A percentile compares a stretch with the other conserved stretches of the same genome.
Evolutionary conservation across 495 filamentous ascomycete species (phyloP).

Genomic region (Annulohypoxylon stygium): DNA sequence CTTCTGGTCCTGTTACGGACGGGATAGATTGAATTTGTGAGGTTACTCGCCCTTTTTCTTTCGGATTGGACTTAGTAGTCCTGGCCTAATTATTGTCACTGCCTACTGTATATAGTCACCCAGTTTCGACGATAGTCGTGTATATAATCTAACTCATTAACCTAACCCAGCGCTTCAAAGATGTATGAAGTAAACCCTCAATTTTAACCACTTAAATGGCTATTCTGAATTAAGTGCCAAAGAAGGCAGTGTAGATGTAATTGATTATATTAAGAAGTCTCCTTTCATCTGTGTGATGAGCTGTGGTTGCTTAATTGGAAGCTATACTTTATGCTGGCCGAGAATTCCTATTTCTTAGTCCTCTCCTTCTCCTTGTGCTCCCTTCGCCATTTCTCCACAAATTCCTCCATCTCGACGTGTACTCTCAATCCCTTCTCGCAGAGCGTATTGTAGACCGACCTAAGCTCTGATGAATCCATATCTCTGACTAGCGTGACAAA

Average conservation of each 20-base stretch:
- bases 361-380: slow-evolving; percentile 37
- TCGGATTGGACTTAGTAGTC: slow-evolving; percentile 13
- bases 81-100: slow-evolving; percentile 2
- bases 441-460: slow-evolving; percentile 61
- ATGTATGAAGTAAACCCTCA: neutral
- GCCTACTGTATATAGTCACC: slow-evolving; percentile 35
- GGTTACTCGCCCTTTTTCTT: neutral
- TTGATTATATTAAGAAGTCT: no score
- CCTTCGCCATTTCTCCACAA: slow-evolving; percentile 50
- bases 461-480: slow-evolving; percentile 63
- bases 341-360: slow-evolving; percentile 6
- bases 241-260: no score
- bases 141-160: slow-evolving; percentile 10
- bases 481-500: slow-evolving; percentile 57
- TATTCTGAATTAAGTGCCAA: no score
- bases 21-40: slow-evolving; percentile 1
- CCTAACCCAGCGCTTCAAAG: neutral
- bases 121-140: slow-evolving; percentile 8
- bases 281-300: no score
- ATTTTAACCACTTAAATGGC: no score
- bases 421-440: slow-evolving; percentile 58
- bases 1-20: slow-evolving; percentile 22
- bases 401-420: slow-evolving; percentile 60
- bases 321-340: neutral
- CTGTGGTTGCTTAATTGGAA: neutral